Evolutionary conservation across 1,139 yeast species (phyloP).

Genomic region (Candida pseudoviswanathii): DNA sequence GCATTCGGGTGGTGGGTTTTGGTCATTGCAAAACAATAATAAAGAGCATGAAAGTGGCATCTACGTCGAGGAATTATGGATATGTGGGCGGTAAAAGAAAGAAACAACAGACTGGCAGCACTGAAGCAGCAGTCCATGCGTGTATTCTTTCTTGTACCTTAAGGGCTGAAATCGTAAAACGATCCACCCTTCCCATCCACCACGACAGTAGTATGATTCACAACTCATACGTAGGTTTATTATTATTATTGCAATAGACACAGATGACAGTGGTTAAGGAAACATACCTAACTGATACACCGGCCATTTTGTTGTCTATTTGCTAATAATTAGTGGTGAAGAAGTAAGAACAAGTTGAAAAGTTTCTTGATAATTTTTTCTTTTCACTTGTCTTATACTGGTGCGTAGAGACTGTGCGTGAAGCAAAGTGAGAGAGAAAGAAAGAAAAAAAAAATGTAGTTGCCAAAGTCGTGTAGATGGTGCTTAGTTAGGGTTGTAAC

Average conservation of each 20-base stretch:
- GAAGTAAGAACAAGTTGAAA: slow-evolving; percentile 8
- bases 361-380: slow-evolving; percentile 7
- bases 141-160: background rate
- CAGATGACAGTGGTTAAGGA: slow-evolving; percentile 10
- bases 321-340: slow-evolving; percentile 16
- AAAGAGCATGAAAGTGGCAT: background rate
- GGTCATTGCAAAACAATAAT: background rate
- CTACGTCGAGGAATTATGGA: slow-evolving; percentile 7
- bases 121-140: too few relatives aligned
- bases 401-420: background rate
- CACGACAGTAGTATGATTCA: slow-evolving; percentile 26
- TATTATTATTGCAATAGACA: slow-evolving; percentile 5
- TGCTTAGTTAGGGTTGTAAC: too few relatives aligned
- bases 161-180: slow-evolving; percentile 6
- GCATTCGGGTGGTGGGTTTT: background rate
- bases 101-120: background rate
- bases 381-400: slow-evolving; percentile 8
- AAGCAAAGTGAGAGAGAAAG: background rate
- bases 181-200: slow-evolving; percentile 29
- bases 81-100: background rate
- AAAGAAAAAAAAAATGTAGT: slow-evolving; percentile 7
- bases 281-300: slow-evolving; percentile 97
- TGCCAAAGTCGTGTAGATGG: background rate
- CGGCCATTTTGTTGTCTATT: slow-evolving; percentile 66
- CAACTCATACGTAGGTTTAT: slow-evolving; percentile 2